Conservation (phyloP, 2,329 filamentous ascomycete genomes). For the Fonsecaea erecta region DNA sequence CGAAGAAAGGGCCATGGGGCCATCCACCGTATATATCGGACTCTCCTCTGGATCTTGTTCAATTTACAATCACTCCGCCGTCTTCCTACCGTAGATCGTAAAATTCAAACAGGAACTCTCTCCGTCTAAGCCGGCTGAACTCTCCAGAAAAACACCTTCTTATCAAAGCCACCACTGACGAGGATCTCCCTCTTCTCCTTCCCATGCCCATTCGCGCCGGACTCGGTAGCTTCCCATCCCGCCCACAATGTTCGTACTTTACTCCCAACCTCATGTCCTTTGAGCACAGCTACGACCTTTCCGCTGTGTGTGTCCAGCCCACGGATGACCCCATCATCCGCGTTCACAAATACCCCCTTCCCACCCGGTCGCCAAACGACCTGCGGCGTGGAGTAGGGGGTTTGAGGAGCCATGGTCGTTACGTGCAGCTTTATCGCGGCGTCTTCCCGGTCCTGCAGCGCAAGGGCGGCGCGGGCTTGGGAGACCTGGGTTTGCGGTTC, state of each 20-base stretch:
- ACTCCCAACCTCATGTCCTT: constrained; percentile 60
- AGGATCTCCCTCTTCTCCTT: constrained; percentile 47
- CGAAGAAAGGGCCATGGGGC: background rate
- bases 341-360: constrained; percentile 67
- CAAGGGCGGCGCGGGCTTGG: constrained; percentile 35
- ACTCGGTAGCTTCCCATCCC: constrained; percentile 47
- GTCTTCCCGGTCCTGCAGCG: constrained; percentile 60
- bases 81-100: background rate
- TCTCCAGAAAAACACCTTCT: constrained; percentile 62
- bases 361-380: constrained; percentile 66
- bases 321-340: constrained; percentile 66
- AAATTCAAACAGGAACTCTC: background rate
- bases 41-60: background rate
- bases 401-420: constrained; percentile 67
- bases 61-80: background rate
- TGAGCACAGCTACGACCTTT: constrained; percentile 58
- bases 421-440: constrained; percentile 64
- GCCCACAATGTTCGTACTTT: constrained; percentile 65
- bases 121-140: constrained; percentile 7
- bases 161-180: constrained; percentile 69
- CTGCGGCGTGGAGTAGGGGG: constrained; percentile 65
- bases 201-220: background rate
- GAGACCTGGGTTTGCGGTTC: constrained; percentile 27
- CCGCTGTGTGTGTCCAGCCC: constrained; percentile 64
- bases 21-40: background rate